Evolutionary conservation across 495 filamentous ascomycete genomes (phyloP).

Genomic region (Xylaria grammica): DNA sequence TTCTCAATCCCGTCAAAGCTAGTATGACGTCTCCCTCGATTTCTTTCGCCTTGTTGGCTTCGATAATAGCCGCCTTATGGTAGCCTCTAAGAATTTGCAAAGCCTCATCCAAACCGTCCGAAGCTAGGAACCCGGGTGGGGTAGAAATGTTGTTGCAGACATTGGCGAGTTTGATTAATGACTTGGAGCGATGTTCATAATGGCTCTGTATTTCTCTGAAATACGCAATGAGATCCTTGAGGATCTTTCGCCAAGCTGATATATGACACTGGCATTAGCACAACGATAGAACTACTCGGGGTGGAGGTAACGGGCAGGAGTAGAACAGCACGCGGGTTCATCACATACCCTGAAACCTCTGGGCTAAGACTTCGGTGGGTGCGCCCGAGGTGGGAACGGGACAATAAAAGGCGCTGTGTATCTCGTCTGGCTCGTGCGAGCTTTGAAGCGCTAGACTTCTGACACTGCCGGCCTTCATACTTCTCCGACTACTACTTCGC

Average conservation of each 20-base stretch:
- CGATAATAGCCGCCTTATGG: conserved; percentile 78
- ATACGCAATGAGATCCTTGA: conserved; percentile 94
- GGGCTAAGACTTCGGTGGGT: conserved; percentile 88
- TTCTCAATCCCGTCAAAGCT: conserved; percentile 81
- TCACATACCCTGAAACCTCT: conserved; percentile 83
- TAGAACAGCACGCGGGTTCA: background rate
- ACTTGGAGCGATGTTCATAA: conserved; percentile 86
- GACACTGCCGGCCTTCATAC: conserved; percentile 80
- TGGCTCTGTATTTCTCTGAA: conserved; percentile 91
- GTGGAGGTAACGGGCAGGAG: background rate
- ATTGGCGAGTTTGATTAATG: conserved; percentile 80
- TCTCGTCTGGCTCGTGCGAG: conserved; percentile 67
- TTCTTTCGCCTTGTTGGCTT: conserved; percentile 87
- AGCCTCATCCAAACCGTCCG: conserved; percentile 85
- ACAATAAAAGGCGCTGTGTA: conserved; percentile 83
- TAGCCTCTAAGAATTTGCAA: conserved; percentile 78
- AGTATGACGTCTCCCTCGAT: conserved; percentile 91
- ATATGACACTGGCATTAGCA: background rate
- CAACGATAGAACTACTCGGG: background rate
- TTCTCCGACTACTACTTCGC: conserved; percentile 76
- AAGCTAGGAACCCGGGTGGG: conserved; percentile 72
- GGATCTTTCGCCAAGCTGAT: conserved; percentile 89
- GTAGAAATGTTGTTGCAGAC: conserved; percentile 78
- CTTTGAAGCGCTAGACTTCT: conserved; percentile 71
- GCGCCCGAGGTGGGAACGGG: conserved; percentile 86